Base-by-base conservation (phyloP, 768 basidiomycete genomes). In the Udeniomyces megalosporus region DNA sequence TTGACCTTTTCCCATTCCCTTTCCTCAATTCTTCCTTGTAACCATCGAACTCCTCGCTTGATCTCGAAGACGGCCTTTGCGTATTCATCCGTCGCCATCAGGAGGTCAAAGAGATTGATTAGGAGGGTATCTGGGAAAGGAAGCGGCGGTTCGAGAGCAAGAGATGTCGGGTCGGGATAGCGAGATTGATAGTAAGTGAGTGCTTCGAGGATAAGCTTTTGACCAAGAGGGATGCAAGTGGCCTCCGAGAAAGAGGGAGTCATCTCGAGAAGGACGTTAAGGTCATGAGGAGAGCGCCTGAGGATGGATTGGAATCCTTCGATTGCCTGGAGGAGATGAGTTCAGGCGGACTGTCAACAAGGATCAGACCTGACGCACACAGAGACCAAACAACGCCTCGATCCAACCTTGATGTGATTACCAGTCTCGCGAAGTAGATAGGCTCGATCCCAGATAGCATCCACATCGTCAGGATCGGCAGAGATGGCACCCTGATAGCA, bases 391-490 rank as follows among this genome's bases (percentile, higher is more conserved):
- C n/a, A n/a, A n/a, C n/a, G n/a, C n/a, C n/a, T n/a, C n/a, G n/a
- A n/a, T n/a, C n/a, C n/a, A n/a, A 87, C 88, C 20, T 81, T 84
- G 66, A 78, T 77, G 42, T 82, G 74, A 42, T 88, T 83, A 2
- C 82, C 83, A 32, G 83, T 80, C 66, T 86, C 82, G 67, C 84
- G 84, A 1, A 88, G 84, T 14, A 93, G 78, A 4, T 80, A 77
- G 0, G 90, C 89, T 1, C 89, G 81, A 67, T 96, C 91, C 88
- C 88, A 95, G 17, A 89, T 78, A 4, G 87, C 85, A 62, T 86
- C 83, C 17, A 87, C 80, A 66, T 96, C 91, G 8, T 79, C 77
- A 1, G 87, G 85, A 69, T 93, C 84, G 26, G 86, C 76, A 61
- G 79, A 82, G 68, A 84, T 80, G 0, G 86, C 81, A 70, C 95